Conservation (phyloP, 306 rosid species). For the Rosa rugosa region DNA sequence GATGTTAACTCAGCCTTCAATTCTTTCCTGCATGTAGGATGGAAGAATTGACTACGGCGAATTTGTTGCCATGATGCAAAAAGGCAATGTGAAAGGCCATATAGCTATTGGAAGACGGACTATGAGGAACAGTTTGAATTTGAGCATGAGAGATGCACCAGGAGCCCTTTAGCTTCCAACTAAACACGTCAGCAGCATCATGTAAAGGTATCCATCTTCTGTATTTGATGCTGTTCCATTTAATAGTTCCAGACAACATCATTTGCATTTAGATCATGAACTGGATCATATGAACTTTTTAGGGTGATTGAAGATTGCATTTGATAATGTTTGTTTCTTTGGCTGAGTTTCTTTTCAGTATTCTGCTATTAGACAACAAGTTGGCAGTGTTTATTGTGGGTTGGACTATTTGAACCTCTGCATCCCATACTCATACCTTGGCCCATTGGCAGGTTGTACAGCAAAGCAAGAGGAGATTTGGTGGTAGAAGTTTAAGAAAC, state of each 20-base stretch:
- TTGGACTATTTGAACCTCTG: background rate
- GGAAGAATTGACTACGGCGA: constrained; percentile 95
- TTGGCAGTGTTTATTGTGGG: background rate
- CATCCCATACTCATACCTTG: constrained; percentile 14
- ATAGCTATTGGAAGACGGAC: constrained; percentile 88
- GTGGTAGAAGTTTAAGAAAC: constrained; percentile 60
- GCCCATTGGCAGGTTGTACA: constrained; percentile 61
- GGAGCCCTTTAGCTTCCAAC: constrained; percentile 54
- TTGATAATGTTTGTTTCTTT: background rate
- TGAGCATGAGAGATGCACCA: constrained; percentile 91
- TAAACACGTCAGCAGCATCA: constrained; percentile 23
- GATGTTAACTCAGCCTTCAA: constrained; percentile 19
- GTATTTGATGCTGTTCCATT: constrained; percentile 1
- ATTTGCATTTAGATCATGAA: background rate
- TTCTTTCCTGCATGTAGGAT: constrained; percentile 51
- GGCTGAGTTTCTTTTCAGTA: background rate
- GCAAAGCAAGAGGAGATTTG: constrained; percentile 55
- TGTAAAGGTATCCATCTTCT: constrained; percentile 42
- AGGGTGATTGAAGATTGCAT: background rate
- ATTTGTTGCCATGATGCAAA: constrained; percentile 96
- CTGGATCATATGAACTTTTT: background rate
- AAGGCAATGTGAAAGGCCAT: constrained; percentile 87
- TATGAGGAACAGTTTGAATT: constrained; percentile 85
- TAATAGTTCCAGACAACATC: background rate
- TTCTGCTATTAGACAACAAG: background rate